Percentiles rank a stretch among this genome's conserved stretches.
phyloP scores from a whole-genome alignment of 179 eudicot species.

The Carnegiea gigantea region DNA sequence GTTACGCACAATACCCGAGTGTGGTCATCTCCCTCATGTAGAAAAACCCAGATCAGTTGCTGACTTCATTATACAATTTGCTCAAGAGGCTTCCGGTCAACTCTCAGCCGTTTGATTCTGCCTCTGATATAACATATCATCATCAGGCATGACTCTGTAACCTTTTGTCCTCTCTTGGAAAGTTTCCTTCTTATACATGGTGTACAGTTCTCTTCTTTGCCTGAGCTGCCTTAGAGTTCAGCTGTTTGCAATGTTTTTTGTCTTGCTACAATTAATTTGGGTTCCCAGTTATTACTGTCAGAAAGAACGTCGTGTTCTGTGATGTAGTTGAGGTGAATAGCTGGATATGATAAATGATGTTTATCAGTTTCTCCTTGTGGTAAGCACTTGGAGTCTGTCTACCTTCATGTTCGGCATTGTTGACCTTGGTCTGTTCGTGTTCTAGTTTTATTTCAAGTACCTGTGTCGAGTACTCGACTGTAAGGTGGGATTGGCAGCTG shows the following conservation, averaged over 20 bases:
- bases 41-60: constrained; percentile 57
- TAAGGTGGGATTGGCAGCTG: too few relatives aligned
- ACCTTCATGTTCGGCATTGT: too few relatives aligned
- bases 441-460: too few relatives aligned
- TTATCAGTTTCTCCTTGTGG: too few relatives aligned
- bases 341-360: not conserved
- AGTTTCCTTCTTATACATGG: not conserved
- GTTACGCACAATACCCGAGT: constrained; percentile 44
- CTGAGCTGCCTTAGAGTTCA: too few relatives aligned
- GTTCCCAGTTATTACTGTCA: not conserved
- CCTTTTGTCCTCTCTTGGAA: not conserved
- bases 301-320: not conserved
- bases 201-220: not conserved
- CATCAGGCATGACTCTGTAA: not conserved
- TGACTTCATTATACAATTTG: constrained; percentile 49
- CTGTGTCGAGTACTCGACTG: too few relatives aligned
- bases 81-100: constrained; percentile 19
- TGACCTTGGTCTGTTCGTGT: too few relatives aligned
- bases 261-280: not conserved
- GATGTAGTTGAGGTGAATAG: not conserved
- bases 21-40: constrained; percentile 76
- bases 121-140: not conserved
- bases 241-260: not conserved
- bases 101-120: constrained; percentile 19
- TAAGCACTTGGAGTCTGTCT: not conserved